These are phyloP conservation scores for Setomelanomma holmii DNA, from an alignment of 2,329 filamentous ascomycete species.

Conservation along the genomic window DNA sequence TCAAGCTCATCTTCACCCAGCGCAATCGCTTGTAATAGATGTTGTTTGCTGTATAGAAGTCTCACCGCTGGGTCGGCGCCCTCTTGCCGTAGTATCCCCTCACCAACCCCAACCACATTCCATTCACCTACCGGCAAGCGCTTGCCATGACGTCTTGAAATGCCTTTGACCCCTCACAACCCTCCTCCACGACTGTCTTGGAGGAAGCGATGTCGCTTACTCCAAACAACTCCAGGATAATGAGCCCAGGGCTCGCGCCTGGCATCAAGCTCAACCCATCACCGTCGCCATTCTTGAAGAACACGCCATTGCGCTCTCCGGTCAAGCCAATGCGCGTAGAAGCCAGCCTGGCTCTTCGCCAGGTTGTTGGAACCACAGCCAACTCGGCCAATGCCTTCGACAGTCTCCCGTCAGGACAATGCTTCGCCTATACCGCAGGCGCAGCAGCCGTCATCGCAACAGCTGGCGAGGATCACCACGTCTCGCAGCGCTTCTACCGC, in stretches of 20 bases:
- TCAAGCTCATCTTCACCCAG: background rate
- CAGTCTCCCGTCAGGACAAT: slow-evolving; percentile 70
- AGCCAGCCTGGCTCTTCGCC: slow-evolving; percentile 71
- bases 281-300: slow-evolving; percentile 66
- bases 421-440: slow-evolving; percentile 90
- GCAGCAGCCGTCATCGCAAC: slow-evolving; percentile 91
- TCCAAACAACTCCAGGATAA: slow-evolving; percentile 51
- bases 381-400: slow-evolving; percentile 86
- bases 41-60: slow-evolving; percentile 6
- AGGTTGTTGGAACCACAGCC: slow-evolving; percentile 91
- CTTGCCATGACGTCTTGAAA: slow-evolving; percentile 39
- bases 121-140: slow-evolving; percentile 19
- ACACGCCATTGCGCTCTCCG: slow-evolving; percentile 69
- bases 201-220: slow-evolving; percentile 49
- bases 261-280: slow-evolving; percentile 68
- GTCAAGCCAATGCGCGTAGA: slow-evolving; percentile 57
- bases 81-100: slow-evolving; percentile 24
- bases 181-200: slow-evolving; percentile 33
- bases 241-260: slow-evolving; percentile 46
- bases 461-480: slow-evolving; percentile 68
- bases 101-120: slow-evolving; percentile 28
- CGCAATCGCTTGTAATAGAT: slow-evolving; percentile 10
- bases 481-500: slow-evolving; percentile 87
- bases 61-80: slow-evolving; percentile 6
- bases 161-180: slow-evolving; percentile 31